A percentile compares a stretch with the other conserved stretches of the same genome.
Evolutionary conservation across 805 yeast genomes (phyloP).

Genomic region (Metschnikowia reukaufii): DNA sequence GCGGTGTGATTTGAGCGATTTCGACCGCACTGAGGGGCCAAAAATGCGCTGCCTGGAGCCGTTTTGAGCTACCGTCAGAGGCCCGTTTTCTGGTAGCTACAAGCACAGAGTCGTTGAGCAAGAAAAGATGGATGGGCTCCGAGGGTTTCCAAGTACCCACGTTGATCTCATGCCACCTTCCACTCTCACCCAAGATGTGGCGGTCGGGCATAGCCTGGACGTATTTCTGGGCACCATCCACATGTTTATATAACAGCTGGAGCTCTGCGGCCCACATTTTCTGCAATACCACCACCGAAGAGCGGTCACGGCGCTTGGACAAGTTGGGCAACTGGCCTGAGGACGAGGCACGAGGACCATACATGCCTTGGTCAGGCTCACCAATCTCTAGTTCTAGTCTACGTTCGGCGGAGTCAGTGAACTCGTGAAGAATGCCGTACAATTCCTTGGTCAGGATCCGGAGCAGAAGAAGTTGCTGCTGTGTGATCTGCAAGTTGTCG

Average conservation of each 20-base stretch:
- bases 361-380: conserved; percentile 12
- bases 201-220: conserved; percentile 76
- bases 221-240: conserved; percentile 86
- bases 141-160: conserved; percentile 81
- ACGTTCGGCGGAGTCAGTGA: conserved; percentile 61
- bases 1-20: conserved; percentile 39
- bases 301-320: conserved; percentile 51
- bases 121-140: conserved; percentile 70
- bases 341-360: conserved; percentile 13
- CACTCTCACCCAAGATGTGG: conserved; percentile 75
- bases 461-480: conserved; percentile 60
- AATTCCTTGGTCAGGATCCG: conserved; percentile 61
- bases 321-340: conserved; percentile 16
- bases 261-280: conserved; percentile 80
- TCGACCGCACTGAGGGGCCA: conserved; percentile 70
- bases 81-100: conserved; percentile 60
- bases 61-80: conserved; percentile 31
- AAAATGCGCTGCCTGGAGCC: conserved; percentile 70
- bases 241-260: conserved; percentile 69
- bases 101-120: conserved; percentile 74
- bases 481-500: conserved; percentile 61
- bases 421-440: conserved; percentile 55
- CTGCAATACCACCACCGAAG: conserved; percentile 70
- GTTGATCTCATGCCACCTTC: conserved; percentile 84
- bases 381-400: conserved; percentile 49